phyloP scores from a whole-genome alignment of 805 yeast species.

The Cyberlindnera lachancei region DNA sequence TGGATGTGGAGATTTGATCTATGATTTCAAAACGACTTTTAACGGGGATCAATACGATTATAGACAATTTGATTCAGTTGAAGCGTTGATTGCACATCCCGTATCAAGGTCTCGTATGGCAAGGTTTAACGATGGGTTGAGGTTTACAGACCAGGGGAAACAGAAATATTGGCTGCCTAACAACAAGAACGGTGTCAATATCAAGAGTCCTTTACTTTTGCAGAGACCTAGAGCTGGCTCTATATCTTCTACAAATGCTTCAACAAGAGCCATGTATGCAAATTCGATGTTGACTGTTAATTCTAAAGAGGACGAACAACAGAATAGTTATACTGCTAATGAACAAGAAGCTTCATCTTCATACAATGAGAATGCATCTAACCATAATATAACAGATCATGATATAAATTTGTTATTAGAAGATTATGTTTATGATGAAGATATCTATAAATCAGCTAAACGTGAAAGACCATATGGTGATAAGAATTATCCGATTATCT shows the following conservation, averaged over 20 bases:
- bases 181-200: slow-evolving; percentile 4
- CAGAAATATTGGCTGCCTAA: slow-evolving; percentile 65
- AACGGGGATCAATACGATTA: slow-evolving; percentile 73
- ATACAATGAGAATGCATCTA: slow-evolving; percentile 4
- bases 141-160: slow-evolving; percentile 74
- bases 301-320: slow-evolving; percentile 8
- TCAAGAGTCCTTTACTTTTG: slow-evolving; percentile 14
- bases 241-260: slow-evolving; percentile 15
- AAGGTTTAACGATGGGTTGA: slow-evolving; percentile 71
- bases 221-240: slow-evolving; percentile 14
- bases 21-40: slow-evolving; percentile 66
- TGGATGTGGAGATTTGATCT: slow-evolving; percentile 67
- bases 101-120: slow-evolving; percentile 55
- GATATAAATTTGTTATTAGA: slow-evolving; percentile 5
- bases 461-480: slow-evolving; percentile 30
- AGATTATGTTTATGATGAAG: slow-evolving; percentile 29
- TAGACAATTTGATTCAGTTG: slow-evolving; percentile 75
- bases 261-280: slow-evolving; percentile 20
- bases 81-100: slow-evolving; percentile 62
- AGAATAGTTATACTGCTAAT: neutral
- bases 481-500: slow-evolving; percentile 35
- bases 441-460: slow-evolving; percentile 27
- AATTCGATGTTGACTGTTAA: slow-evolving; percentile 16
- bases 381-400: slow-evolving; percentile 1
- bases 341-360: too few relatives aligned